phyloP scores from a whole-genome alignment of 345 rosid species.

The Lenwebbia sp. region DNA sequence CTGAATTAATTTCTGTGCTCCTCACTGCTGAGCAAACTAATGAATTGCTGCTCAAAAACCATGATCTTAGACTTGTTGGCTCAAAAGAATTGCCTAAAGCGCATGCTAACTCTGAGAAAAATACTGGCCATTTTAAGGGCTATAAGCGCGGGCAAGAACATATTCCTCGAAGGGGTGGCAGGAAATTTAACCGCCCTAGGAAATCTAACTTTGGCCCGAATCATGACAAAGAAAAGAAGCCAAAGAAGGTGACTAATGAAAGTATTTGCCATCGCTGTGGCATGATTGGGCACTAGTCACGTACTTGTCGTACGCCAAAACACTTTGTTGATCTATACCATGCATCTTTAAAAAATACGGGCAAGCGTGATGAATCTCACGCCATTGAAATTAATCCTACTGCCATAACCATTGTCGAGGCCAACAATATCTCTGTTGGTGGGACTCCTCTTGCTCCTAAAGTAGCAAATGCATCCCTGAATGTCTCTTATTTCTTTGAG shows the following conservation, averaged over 20 bases:
- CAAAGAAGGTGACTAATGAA: neutral
- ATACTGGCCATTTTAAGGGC: neutral
- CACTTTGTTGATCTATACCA: neutral
- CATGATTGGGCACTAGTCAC: neutral
- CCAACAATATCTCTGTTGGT: neutral
- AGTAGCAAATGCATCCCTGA: no score
- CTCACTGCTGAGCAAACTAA: neutral
- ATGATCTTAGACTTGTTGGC: neutral
- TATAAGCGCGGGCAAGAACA: no score
- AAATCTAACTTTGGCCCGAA: no score
- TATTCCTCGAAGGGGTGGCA: neutral
- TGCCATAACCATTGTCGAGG: neutral
- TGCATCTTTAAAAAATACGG: rapidly evolving
- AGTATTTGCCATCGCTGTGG: neutral
- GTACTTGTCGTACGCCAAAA: neutral
- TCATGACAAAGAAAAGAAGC: neutral
- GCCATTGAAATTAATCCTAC: neutral
- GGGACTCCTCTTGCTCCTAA: neutral
- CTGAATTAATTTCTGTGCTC: neutral
- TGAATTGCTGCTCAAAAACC: rapidly evolving
- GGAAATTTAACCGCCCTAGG: neutral
- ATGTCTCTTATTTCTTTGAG: neutral
- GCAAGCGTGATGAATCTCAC: neutral
- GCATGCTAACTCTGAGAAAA: neutral
- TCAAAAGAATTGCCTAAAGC: neutral